Percentiles rank a stretch among this genome's conserved stretches.
Conservation (phyloP, 768 basidiomycete genomes). For the Termitomyces sp. region DNA sequence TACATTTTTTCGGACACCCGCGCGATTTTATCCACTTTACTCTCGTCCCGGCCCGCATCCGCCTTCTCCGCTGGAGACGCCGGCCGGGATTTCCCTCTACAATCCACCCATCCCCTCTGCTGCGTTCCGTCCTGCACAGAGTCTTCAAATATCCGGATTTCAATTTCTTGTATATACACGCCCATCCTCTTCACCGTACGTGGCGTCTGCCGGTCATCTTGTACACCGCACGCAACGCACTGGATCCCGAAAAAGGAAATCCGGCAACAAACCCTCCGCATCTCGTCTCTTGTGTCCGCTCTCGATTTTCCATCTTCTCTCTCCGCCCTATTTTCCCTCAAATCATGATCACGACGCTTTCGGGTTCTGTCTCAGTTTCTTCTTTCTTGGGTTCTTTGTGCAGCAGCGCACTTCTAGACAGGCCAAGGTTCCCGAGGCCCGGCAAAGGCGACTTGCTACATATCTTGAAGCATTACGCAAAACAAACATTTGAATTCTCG, state of each 20-base stretch:
- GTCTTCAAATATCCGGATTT: neutral
- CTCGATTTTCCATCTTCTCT: neutral
- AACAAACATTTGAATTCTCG: neutral
- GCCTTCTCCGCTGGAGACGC: slow-evolving; percentile 4
- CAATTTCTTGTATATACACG: slow-evolving; percentile 1
- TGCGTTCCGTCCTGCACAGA: slow-evolving; percentile 1
- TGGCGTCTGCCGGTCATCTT: neutral
- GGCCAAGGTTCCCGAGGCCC: neutral
- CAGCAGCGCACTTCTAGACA: neutral
- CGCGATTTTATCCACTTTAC: slow-evolving; percentile 4
- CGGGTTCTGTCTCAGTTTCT: neutral
- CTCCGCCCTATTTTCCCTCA: too few species aligned
- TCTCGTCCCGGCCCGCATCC: slow-evolving; percentile 6
- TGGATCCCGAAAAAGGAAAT: neutral
- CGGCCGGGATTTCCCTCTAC: neutral
- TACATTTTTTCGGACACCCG: slow-evolving; percentile 17
- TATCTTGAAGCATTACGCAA: neutral
- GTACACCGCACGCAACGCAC: neutral
- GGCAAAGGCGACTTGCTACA: neutral
- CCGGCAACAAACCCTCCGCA: neutral
- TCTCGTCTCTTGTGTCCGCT: neutral
- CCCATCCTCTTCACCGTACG: neutral
- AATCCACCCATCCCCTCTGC: neutral
- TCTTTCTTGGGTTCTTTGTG: slow-evolving; percentile 1
- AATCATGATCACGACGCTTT: neutral